Base-by-base conservation (phyloP, 768 basidiomycete species). In the Psilocybe cyanescens region DNA sequence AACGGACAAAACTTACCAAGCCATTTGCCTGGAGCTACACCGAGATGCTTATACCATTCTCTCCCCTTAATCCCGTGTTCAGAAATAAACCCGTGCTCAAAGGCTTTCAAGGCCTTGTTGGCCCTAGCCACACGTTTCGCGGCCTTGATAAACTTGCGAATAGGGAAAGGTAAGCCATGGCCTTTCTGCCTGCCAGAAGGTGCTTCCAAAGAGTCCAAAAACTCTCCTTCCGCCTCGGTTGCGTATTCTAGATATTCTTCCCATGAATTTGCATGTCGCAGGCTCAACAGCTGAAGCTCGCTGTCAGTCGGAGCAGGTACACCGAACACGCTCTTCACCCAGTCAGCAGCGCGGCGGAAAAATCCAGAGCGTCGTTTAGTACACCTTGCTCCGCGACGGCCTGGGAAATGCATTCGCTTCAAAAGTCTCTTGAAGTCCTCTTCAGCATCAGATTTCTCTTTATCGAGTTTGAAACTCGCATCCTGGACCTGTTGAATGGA, bases 1-100 rank as follows among this genome's bases (percentile, higher is more conserved):
- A 39, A 17, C 74, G 5, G 7, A 31, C 19, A 45, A 14, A 31
- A 76, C 82, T 66, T 65, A 91, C 90, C 89, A 44, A 90, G 85
- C 86, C 89, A 89, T 72, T 92, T 88, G 41, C 94, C 94, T 31
- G 95, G 94, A 2, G 94, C 92, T 46, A 94, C 91, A 51, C 84
- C 94, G 14, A 94, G 81, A 74, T 95, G 90, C 68, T 79, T 86
- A 71, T 91, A 97, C 94, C 94, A 96, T 71, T 92, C 89, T 33
- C 91, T 81, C 57, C 88, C 86, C 65, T 87, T 87, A 64, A 95
- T 86, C 0, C 94, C 95, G 14, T 78, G 86, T 67, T 89, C 78
- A 5, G 86, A 86, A 61, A 95, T 89, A 72, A 97, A 92, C 1
- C 93, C 92, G 52, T 83, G 84, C 71, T 94, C 92, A 65, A 94